These are phyloP conservation scores for Dothideomycetes sp. DNA, from an alignment of 2,329 filamentous ascomycete genomes.

Conservation along the genomic window DNA sequence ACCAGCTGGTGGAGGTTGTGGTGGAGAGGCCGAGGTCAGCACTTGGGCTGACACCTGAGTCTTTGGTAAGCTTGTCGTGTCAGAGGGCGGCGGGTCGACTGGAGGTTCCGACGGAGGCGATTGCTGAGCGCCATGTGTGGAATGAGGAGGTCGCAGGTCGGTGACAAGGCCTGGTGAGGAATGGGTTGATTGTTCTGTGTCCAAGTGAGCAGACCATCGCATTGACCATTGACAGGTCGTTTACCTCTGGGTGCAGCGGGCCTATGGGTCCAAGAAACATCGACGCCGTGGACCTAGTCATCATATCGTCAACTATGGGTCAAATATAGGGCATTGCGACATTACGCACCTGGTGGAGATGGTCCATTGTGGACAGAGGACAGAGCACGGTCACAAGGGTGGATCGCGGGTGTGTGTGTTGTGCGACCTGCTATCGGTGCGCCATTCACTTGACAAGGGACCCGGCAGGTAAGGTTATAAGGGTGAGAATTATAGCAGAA, in stretches of 20 bases:
- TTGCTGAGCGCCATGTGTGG: conserved; percentile 21
- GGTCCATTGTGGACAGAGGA: neutral
- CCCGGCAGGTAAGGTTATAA: too few species aligned
- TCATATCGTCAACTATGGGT: too few species aligned
- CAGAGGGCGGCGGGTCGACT: too few species aligned
- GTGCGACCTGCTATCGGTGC: neutral
- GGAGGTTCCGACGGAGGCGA: conserved; percentile 3
- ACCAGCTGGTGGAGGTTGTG: conserved; percentile 10
- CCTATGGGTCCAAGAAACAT: conserved; percentile 87
- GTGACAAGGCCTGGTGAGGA: conserved; percentile 23
- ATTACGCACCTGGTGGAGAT: neutral
- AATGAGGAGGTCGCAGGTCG: conserved; percentile 25
- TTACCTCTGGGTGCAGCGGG: conserved; percentile 60
- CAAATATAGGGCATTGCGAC: too few species aligned
- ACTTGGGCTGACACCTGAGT: neutral
- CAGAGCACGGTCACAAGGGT: neutral
- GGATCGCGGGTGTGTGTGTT: neutral
- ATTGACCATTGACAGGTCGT: conserved; percentile 17
- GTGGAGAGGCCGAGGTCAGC: neutral
- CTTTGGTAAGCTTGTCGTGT: neutral
- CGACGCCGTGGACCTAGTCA: conserved; percentile 70
- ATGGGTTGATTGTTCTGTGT: conserved; percentile 25
- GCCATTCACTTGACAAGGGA: too few species aligned
- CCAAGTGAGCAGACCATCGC: conserved; percentile 12
- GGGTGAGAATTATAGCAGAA: too few species aligned